Evolutionary conservation across 495 filamentous ascomycete species (phyloP), one percentile per base, ranked within the genome.

Genomic region (Aspergillus avenaceus): DNA sequence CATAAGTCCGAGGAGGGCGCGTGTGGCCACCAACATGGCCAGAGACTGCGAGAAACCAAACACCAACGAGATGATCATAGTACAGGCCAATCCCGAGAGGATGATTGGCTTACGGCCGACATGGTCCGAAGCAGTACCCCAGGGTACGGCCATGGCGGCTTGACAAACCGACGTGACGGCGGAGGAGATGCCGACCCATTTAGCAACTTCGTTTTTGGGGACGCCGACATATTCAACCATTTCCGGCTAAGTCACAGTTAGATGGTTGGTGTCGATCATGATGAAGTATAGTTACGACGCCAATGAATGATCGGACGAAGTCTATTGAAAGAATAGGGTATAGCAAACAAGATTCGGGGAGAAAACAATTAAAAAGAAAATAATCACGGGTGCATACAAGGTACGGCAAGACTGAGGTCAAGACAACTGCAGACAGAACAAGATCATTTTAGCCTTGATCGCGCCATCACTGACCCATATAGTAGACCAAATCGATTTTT

Each of bases 361-460:
- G 11, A 24, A 27, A 24, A n/a, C 5, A 18, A 25, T 26, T 1
- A 34, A 18, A 27, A 13, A n/a, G 4, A 27, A 18, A 24, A 5
- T 29, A 8, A 41, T 9, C 21, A 16, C 21, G 31, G 23, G 25
- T 18, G 56, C 72, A 22, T 63, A 75, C 73, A 29, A 97, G 77
- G 64, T 97, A 97, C 13, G 92, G 92, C 52, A 86, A 88, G 53
- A 95, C 82, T 8, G 86, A 91, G 5, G 91, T 95, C 54, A 90
- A 71, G 21, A 89, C 85, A 31, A 95, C 73, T 41, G 75, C 5
- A 26, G 34, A 28, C 18, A 32, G 3, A 48, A 26, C 24, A 9
- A 23, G 37, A 16, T 31, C 23, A 44, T 22, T 38, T 46, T 53
- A 45, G 49, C 32, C 26, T 21, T 5, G 42, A 45, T 45, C 42